Base-by-base conservation (phyloP, 2,329 filamentous ascomycete genomes). In the Chrysoporthe austroafricana region DNA sequence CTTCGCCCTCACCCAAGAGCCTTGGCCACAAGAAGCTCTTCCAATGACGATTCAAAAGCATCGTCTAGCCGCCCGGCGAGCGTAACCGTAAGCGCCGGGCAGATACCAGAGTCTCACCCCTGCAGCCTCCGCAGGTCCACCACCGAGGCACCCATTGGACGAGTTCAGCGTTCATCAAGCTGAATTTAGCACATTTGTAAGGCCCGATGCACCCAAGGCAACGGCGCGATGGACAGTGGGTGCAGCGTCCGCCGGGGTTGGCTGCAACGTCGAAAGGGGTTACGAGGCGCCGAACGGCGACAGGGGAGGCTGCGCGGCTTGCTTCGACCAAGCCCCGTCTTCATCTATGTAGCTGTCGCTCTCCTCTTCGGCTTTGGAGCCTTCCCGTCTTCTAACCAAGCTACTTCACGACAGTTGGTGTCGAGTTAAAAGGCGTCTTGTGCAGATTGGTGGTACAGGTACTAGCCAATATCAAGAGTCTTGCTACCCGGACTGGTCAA, bases 131-230 rank as follows among this genome's bases (percentile, higher is more conserved):
- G 9, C n/a, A 42, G 56, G 34, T n/a, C 57, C 48, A 63, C 59
- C 21, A 58, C 32, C 18, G 18, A 52, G 16, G 13, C 56, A 54
- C 44, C 66, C 52, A 70, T 68, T 70, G 68, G 68, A 61, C 59
- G 26, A 42, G 39, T 14, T 14, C 11, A 44, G 21, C 6, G 54
- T n/a, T 39, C 50, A 58, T 21, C 44, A 48, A 63, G 57, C 62
- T 32, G 36, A 42, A 56, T 54, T 63, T 60, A 67, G 65, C 61
- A 62, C 56, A 54, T 36, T 61, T 42, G 50, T 34, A 52, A 43
- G 42, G 48, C 52, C 32, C 44, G 16, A 46, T 57, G 59, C 64
- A 62, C 18, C 48, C 26, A 16, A n/a, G 26, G 44, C n/a, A 26
- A 50, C 34, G n/a, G 36, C n/a, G 43, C 57, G 56, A 44, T 67